phyloP scores from a whole-genome alignment of 2,329 filamentous ascomycete genomes.

The Ascochyta pisi region DNA sequence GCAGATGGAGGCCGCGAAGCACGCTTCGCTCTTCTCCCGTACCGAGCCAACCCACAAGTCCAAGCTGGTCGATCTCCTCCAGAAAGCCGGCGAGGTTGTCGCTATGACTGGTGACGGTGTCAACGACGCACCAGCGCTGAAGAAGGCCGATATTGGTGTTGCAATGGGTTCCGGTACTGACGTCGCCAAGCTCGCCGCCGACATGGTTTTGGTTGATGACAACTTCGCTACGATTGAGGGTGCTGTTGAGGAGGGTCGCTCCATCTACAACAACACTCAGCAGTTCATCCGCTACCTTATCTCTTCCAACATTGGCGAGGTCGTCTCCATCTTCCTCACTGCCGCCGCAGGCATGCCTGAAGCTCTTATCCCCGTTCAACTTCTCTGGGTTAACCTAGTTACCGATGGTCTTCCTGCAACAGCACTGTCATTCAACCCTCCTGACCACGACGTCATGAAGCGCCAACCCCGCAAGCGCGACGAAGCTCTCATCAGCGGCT shows the following conservation, averaged over 20 bases:
- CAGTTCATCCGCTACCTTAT: conserved; percentile 99
- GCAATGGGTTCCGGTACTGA: conserved; percentile 99
- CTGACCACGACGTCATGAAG: conserved; percentile 98
- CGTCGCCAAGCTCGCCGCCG: conserved; percentile 92
- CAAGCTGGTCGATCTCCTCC: conserved; percentile 95
- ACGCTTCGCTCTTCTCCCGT: conserved; percentile 90
- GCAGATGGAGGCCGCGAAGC: conserved; percentile 83
- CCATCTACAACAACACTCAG: conserved; percentile 99
- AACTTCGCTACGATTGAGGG: conserved; percentile 98
- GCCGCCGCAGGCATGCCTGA: conserved; percentile 97
- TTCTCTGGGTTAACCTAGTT: conserved; percentile 98
- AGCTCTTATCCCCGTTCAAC: conserved; percentile 93
- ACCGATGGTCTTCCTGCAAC: conserved; percentile 97
- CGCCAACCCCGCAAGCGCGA: conserved; percentile 89
- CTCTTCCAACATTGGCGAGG: conserved; percentile 98
- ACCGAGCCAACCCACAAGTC: conserved; percentile 97
- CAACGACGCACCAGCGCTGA: conserved; percentile 95
- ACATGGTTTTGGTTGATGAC: conserved; percentile 98
- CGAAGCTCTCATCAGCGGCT: conserved; percentile 89
- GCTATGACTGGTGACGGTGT: conserved; percentile 99
- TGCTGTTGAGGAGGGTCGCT: conserved; percentile 94
- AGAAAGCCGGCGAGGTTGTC: conserved; percentile 90
- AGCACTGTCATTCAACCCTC: conserved; percentile 95
- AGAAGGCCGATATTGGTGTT: conserved; percentile 98
- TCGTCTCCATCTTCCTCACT: conserved; percentile 98